Percentiles rank a stretch among this genome's conserved stretches.
These are phyloP conservation scores for Panaeolus cyanescens DNA, from an alignment of 768 basidiomycete genomes.

Conservation along the genomic window DNA sequence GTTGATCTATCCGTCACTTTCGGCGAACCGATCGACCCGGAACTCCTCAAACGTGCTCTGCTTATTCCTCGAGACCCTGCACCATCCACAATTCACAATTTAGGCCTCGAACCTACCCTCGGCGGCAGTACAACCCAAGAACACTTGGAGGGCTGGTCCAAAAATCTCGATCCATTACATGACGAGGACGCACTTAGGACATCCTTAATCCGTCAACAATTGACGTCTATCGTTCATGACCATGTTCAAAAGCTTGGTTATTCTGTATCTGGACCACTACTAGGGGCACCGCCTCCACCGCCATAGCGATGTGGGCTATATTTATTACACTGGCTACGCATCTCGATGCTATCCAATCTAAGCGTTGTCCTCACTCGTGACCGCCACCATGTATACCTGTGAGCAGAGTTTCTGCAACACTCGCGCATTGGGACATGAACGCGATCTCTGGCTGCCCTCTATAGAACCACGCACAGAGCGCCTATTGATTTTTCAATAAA, in stretches of 20 bases:
- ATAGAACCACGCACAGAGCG: conserved; percentile 70
- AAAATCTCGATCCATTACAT: not conserved
- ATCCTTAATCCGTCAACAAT: conserved; percentile 44
- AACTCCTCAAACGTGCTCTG: conserved; percentile 24
- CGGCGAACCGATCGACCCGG: conserved; percentile 66
- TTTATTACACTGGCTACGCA: not conserved
- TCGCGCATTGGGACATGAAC: conserved; percentile 42
- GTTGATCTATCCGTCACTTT: conserved; percentile 74
- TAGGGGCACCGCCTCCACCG: conserved; percentile 7
- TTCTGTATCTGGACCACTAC: conserved; percentile 40
- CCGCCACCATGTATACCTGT: conserved; percentile 1
- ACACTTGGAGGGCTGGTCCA: not conserved
- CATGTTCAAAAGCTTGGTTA: conserved; percentile 57
- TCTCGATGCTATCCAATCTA: no score
- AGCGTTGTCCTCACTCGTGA: not conserved
- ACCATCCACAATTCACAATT: conserved; percentile 4
- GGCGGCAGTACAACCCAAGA: not conserved
- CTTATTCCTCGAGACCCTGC: conserved; percentile 9
- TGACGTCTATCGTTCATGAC: conserved; percentile 55
- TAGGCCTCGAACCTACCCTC: not conserved
- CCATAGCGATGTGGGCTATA: not conserved
- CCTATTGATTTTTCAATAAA: conserved; percentile 33
- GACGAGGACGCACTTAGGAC: not conserved
- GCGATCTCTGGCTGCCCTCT: conserved; percentile 52
- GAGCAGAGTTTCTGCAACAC: conserved; percentile 36